Evolutionary conservation across 495 filamentous ascomycete species (phyloP), one percentile per base, ranked within the genome.

Genomic region (Filosporella fistucella): DNA sequence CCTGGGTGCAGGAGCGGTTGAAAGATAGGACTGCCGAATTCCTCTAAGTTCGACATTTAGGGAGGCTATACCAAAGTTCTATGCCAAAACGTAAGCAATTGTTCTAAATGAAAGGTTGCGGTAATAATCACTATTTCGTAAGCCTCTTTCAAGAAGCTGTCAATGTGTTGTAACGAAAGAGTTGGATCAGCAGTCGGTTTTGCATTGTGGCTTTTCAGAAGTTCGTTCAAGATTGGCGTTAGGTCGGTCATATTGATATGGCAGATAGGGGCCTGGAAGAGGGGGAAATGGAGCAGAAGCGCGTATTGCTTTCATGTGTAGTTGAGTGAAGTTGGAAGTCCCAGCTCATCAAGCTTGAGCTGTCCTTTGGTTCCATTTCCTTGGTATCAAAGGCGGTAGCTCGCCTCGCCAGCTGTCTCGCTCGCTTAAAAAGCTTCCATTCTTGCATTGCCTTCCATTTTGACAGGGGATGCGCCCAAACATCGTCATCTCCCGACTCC

Each of bases 131-230:
- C 93, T 57, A 98, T 98, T 66, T 83, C 78, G 67, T 95, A 89
- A 38, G 93, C 93, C 70, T 97, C 94, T 66, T 93, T 91, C 25
- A 98, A 75, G 63, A 97, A 98, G 67, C 88, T 86, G 62, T 96
- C 89, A 41, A 86, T 70, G 30, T 66, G 68, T 28, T 76, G 63
- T 4, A 64, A 40, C 26, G 68, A 72, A 50, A 78, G 72, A 33
- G 67, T 63, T 6, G 75, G 59, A 39, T 62, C 56, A 23, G 64
- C 57, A 11, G 71, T 65, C 5, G 70, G 69, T 12, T 63, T 66
- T 17, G 72, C 67, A 56, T 76, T 68, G 46, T 78, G 78, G 47
- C 70, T 63, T 46, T 75, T 74, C 2, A 95, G 75, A 23, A 87
- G 75, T 40, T 79, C 68, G 63, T 84, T 80, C 67, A 95, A 80